Conservation (phyloP, 192 early-diverging fungal genomes). For the Piromyces finnis region DNA sequence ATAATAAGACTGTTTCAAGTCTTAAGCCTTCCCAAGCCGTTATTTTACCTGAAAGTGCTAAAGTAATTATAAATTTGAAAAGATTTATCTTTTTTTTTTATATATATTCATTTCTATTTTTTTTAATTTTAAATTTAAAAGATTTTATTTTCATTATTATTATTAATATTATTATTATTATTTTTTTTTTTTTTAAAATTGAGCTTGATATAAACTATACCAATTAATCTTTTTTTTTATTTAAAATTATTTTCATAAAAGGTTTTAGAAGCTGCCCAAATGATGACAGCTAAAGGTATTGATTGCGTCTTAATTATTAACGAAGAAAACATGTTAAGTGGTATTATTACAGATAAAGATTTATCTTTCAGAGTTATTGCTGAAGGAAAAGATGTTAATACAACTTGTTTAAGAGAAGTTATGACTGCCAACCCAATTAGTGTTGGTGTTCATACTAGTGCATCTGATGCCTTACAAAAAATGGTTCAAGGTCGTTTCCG, state of each 20-base stretch:
- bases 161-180: too few species aligned
- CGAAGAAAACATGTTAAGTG: slow-evolving; percentile 72
- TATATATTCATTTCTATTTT: too few species aligned
- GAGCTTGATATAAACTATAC: too few species aligned
- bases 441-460: slow-evolving; percentile 52
- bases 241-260: not conserved
- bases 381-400: slow-evolving; percentile 22
- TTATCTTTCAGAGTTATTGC: slow-evolving; percentile 89
- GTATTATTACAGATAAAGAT: slow-evolving; percentile 97
- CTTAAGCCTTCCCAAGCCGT: not conserved
- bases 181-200: too few species aligned
- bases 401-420: slow-evolving; percentile 46
- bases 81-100: not conserved
- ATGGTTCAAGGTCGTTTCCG: slow-evolving; percentile 71
- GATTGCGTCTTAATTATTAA: slow-evolving; percentile 94
- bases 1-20: not conserved
- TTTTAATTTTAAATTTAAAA: too few species aligned
- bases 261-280: slow-evolving; percentile 58
- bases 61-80: not conserved
- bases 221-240: too few species aligned
- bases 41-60: slow-evolving; percentile 1
- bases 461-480: slow-evolving; percentile 63
- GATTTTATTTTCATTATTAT: too few species aligned
- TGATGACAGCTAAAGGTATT: slow-evolving; percentile 92
- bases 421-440: slow-evolving; percentile 85